Conservation (phyloP, 768 basidiomycete genomes). For the Amylocystis lapponica region DNA sequence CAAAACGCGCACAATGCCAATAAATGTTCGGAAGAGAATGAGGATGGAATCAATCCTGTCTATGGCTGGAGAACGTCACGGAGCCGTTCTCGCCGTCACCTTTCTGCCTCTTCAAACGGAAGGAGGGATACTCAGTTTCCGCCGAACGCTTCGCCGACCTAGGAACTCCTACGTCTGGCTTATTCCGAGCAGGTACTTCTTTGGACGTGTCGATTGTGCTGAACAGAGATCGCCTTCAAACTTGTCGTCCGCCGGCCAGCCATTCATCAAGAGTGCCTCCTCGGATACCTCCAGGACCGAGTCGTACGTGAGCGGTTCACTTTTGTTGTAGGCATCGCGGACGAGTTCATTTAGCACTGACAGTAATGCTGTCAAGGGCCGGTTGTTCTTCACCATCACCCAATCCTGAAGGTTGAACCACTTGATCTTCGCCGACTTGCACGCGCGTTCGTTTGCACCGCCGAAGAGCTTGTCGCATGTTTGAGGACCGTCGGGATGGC, state of each 20-base stretch:
- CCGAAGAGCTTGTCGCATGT: neutral
- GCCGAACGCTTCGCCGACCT: too few species aligned
- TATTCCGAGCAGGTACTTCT: too few species aligned
- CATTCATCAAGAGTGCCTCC: neutral
- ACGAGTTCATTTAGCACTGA: neutral
- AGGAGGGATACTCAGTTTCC: too few species aligned
- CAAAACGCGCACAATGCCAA: too few species aligned
- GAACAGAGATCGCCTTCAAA: too few species aligned
- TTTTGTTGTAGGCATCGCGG: neutral
- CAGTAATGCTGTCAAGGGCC: neutral
- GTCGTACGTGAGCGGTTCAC: neutral
- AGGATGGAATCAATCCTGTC: too few species aligned
- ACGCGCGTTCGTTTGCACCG: neutral
- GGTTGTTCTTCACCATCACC: neutral
- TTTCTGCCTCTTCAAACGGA: too few species aligned
- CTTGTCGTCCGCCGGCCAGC: constrained; percentile 1
- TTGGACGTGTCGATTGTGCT: too few species aligned
- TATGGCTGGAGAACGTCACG: too few species aligned
- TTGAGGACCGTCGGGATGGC: neutral
- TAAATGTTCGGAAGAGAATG: too few species aligned
- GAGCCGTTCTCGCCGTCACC: too few species aligned
- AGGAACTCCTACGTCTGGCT: too few species aligned
- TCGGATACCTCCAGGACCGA: neutral
- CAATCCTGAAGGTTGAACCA: neutral
- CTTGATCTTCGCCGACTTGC: neutral